Conservation (phyloP, 805 yeast genomes). For the Brettanomyces bruxellensis region DNA sequence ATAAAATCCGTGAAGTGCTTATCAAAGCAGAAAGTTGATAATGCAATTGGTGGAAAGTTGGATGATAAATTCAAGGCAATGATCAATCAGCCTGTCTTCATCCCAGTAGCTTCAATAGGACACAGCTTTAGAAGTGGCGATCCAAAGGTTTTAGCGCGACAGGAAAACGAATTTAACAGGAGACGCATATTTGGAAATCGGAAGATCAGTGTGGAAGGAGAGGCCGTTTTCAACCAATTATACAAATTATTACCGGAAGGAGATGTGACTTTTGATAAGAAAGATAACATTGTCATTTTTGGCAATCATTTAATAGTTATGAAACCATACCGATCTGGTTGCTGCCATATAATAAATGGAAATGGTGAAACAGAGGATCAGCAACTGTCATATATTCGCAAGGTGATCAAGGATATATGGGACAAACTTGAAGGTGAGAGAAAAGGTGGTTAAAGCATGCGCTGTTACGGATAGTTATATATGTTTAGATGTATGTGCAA, state of each 20-base stretch:
- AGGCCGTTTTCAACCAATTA: conserved; percentile 16
- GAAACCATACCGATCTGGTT: conserved; percentile 31
- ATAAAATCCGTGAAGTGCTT: conserved; percentile 40
- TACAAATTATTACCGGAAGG: conserved; percentile 23
- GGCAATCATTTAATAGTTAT: conserved; percentile 28
- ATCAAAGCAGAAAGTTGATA: conserved; percentile 29
- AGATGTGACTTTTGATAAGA: conserved; percentile 25
- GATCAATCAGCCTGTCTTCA: conserved; percentile 13
- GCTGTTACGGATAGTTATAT: background rate
- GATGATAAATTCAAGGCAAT: conserved; percentile 16
- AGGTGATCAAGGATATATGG: conserved; percentile 44
- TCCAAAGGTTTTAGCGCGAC: conserved; percentile 10
- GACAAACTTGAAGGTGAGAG: conserved; percentile 31
- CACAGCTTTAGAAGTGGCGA: conserved; percentile 11
- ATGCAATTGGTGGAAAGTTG: conserved; percentile 5
- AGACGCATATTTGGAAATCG: conserved; percentile 13
- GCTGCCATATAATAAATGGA: conserved; percentile 17
- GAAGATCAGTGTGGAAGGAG: conserved; percentile 21
- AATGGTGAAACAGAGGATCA: conserved; percentile 17
- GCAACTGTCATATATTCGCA: conserved; percentile 29
- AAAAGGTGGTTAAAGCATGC: conserved; percentile 39
- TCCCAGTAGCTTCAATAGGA: conserved; percentile 12
- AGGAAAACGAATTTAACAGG: conserved; percentile 17
- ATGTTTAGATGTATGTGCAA: background rate
- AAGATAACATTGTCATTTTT: conserved; percentile 28